Percentiles rank a stretch among this genome's conserved stretches.
These are phyloP conservation scores for Diaporthe sp. DNA, from an alignment of 2,329 filamentous ascomycete species.

Conservation along the genomic window DNA sequence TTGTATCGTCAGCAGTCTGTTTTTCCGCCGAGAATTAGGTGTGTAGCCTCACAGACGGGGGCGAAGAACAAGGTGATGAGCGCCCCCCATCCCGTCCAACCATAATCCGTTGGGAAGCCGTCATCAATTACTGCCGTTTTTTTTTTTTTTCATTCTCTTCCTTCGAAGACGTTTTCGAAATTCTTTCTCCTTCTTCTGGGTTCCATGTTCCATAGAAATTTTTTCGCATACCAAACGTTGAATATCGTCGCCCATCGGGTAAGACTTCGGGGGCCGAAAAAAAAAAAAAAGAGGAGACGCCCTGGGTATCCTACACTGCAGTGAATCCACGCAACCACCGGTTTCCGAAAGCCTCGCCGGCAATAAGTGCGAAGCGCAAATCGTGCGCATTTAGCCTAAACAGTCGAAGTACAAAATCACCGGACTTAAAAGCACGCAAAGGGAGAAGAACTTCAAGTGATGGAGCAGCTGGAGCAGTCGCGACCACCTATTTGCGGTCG, in stretches of 20 bases:
- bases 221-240: background rate
- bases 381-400: background rate
- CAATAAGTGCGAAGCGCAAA: background rate
- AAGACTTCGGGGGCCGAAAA: background rate
- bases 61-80: background rate
- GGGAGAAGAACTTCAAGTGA: background rate
- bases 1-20: background rate
- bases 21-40: background rate
- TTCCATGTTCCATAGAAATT: background rate
- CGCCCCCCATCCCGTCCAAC: background rate
- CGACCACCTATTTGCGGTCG: background rate
- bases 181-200: background rate
- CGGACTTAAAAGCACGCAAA: background rate
- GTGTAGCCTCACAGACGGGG: background rate
- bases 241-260: background rate
- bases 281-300: no score
- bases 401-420: background rate
- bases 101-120: background rate
- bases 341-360: background rate
- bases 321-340: background rate
- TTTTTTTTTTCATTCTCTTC: background rate
- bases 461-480: background rate
- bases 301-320: conserved; percentile 25
- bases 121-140: background rate
- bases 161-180: background rate